A percentile compares a stretch with the other conserved stretches of the same genome.
Evolutionary conservation across 441 rosid genomes (phyloP).

Genomic region (Macaranga tanarius): DNA sequence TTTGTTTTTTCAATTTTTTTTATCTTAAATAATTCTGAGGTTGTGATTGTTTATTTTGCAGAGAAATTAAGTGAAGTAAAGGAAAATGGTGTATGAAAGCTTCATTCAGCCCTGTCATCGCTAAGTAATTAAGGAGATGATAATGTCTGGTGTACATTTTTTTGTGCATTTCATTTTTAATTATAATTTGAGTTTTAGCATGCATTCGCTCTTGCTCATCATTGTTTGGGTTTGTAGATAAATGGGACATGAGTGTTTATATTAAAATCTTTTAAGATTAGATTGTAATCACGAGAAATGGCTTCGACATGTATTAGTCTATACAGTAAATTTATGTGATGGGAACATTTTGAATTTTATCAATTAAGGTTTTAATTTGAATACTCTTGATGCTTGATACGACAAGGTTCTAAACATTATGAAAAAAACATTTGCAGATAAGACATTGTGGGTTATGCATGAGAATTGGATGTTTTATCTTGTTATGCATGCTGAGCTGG

Average conservation of each 20-base stretch:
- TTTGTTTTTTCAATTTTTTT: neutral
- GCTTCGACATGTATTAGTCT: neutral
- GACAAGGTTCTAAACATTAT: slow-evolving; percentile 17
- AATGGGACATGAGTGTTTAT: slow-evolving; percentile 5
- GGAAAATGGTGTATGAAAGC: slow-evolving; percentile 22
- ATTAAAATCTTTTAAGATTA: neutral
- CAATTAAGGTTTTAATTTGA: slow-evolving; percentile 1
- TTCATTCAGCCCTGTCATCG: slow-evolving; percentile 18
- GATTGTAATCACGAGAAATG: slow-evolving; percentile 1
- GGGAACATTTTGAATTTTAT: slow-evolving; percentile 23
- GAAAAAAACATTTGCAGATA: slow-evolving; percentile 43
- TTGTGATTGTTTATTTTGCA: slow-evolving; percentile 27
- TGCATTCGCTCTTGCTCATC: slow-evolving; percentile 1
- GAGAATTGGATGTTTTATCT: slow-evolving; percentile 29
- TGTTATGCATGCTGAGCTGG: slow-evolving; percentile 27
- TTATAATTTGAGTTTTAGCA: slow-evolving; percentile 1
- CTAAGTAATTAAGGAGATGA: slow-evolving; percentile 24
- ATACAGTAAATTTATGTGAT: slow-evolving; percentile 1
- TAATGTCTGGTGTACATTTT: slow-evolving; percentile 22
- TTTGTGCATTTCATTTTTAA: slow-evolving; percentile 19
- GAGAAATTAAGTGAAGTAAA: slow-evolving; percentile 26
- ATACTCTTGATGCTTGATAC: neutral
- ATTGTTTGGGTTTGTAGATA: slow-evolving; percentile 5
- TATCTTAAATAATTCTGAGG: neutral
- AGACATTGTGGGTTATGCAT: slow-evolving; percentile 34